These are phyloP conservation scores for Mortierella alpina DNA, from an alignment of 192 early-diverging fungal species.

Conservation along the genomic window DNA sequence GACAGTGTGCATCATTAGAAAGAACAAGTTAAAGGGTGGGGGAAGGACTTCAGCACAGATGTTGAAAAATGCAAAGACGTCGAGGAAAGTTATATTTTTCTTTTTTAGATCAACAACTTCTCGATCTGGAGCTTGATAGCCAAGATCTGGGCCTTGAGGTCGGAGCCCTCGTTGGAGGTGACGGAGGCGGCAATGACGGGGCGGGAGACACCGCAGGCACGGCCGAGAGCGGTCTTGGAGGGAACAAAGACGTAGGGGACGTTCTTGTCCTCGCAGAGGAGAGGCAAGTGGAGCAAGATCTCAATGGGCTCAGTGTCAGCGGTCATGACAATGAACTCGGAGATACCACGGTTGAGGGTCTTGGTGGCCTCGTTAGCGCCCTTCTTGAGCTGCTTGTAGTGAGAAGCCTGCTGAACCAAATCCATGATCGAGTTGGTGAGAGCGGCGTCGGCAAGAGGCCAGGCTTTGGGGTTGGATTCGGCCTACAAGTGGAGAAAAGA, in stretches of 20 bases:
- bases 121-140: conserved; percentile 94
- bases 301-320: conserved; percentile 98
- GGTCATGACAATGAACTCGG: conserved; percentile 99
- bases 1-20: conserved; percentile 24
- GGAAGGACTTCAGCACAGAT: conserved; percentile 23
- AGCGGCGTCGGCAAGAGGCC: conserved; percentile 90
- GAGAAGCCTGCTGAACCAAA: conserved; percentile 97
- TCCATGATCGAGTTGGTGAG: conserved; percentile 95
- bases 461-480: conserved; percentile 79
- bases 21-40: not conserved
- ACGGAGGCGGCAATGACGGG: conserved; percentile 93
- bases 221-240: conserved; percentile 95
- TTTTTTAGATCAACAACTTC: conserved; percentile 85
- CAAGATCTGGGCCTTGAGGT: conserved; percentile 93
- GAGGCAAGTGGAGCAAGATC: conserved; percentile 96
- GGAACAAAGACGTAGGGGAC: conserved; percentile 99
- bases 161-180: conserved; percentile 97
- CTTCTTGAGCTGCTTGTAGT: conserved; percentile 99
- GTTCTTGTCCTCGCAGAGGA: conserved; percentile 99
- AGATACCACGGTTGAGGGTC: conserved; percentile 98
- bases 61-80: not conserved
- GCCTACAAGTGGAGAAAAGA: conserved; percentile 17
- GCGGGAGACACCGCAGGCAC: conserved; percentile 97
- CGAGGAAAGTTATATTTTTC: not conserved
- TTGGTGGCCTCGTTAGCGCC: conserved; percentile 99